These are phyloP conservation scores for Croton setiger DNA, from an alignment of 441 rosid species.

Conservation along the genomic window DNA sequence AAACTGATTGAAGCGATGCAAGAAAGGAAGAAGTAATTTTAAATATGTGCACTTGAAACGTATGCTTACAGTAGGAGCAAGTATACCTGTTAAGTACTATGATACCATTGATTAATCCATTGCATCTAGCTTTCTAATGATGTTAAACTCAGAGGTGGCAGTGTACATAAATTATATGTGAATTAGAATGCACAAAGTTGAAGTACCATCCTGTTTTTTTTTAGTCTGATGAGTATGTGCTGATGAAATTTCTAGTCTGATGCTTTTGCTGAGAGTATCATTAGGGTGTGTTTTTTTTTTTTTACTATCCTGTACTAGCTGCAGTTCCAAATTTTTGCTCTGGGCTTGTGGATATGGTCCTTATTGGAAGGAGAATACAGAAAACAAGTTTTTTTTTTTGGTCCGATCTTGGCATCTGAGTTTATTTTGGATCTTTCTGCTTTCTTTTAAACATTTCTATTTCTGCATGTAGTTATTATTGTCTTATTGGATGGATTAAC, in stretches of 20 bases:
- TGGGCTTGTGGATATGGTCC: not conserved
- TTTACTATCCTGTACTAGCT: not conserved
- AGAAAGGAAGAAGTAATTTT: not conserved
- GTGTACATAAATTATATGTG: not conserved
- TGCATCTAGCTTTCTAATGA: not conserved
- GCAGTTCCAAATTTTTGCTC: not conserved
- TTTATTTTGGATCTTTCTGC: not conserved
- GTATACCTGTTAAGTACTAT: not conserved
- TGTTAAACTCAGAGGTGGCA: not conserved
- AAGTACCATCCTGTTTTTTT: too few species aligned
- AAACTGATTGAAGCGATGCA: not conserved
- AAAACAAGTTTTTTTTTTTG: not conserved
- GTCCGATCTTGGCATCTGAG: not conserved
- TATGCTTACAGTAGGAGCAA: not conserved
- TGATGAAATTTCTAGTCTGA: too few species aligned
- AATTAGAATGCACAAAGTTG: not conserved
- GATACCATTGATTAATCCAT: too few species aligned
- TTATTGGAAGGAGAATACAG: not conserved
- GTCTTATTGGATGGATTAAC: too few species aligned
- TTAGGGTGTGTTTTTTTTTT: not conserved
- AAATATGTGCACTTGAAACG: not conserved
- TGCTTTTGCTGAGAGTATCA: not conserved
- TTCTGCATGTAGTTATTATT: too few species aligned
- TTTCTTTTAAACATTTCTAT: too few species aligned
- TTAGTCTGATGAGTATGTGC: too few species aligned